Conservation (phyloP, 1,284 basidiomycete genomes). For the Somion occarium region DNA sequence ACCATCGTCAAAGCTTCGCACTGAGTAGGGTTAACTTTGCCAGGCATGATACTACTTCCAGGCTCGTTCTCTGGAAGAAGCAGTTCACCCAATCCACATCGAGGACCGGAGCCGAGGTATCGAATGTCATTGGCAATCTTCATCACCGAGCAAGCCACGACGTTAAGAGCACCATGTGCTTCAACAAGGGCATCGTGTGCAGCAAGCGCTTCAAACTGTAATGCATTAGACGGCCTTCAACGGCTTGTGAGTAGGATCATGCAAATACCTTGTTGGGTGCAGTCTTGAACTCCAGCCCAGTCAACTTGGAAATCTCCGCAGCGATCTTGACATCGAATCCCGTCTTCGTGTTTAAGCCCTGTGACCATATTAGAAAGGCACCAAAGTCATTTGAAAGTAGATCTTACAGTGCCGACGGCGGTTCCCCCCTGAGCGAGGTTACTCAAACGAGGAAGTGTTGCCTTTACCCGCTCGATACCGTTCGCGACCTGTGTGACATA, state of each 20-base stretch:
- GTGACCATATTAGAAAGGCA: constrained; percentile 7
- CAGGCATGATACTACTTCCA: constrained; percentile 99
- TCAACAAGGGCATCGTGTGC: constrained; percentile 97
- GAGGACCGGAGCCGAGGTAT: constrained; percentile 95
- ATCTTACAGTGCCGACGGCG: constrained; percentile 90
- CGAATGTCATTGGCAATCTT: constrained; percentile 99
- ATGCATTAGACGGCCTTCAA: constrained; percentile 8
- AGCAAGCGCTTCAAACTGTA: constrained; percentile 93
- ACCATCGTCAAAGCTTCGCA: constrained; percentile 99
- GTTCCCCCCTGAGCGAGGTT: constrained; percentile 97
- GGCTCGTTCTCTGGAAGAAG: constrained; percentile 98
- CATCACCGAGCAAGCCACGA: constrained; percentile 93
- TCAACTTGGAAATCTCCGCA: constrained; percentile 87
- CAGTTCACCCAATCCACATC: constrained; percentile 96
- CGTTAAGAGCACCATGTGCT: constrained; percentile 94
- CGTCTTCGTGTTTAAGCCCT: constrained; percentile 96
- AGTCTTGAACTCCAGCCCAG: constrained; percentile 89
- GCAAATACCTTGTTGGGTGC: constrained; percentile 90
- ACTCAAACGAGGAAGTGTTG: constrained; percentile 82
- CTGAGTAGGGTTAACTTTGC: constrained; percentile 99
- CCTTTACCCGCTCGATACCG: constrained; percentile 85
- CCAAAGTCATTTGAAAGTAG: not conserved
- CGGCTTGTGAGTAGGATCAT: constrained; percentile 1
- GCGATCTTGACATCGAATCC: constrained; percentile 97
- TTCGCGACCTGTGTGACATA: constrained; percentile 95